Conservation (phyloP, 352 stramenopile species). For the Pilasporangium apinafurcum region DNA sequence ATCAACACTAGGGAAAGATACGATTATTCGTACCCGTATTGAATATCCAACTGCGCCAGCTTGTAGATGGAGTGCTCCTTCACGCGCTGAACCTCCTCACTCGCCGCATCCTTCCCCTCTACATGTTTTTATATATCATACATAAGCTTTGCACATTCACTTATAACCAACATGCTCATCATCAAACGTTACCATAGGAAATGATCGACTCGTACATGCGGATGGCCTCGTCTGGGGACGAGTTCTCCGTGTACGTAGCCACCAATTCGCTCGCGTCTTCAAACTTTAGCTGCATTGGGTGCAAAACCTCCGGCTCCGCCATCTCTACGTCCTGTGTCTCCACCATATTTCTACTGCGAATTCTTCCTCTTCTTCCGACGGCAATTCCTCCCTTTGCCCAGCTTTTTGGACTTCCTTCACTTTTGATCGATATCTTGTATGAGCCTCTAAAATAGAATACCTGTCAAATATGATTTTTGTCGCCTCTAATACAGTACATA, state of each 20-base stretch:
- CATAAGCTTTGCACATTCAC: not conserved
- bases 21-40: conserved; percentile 41
- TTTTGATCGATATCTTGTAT: conserved; percentile 5
- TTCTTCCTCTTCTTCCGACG: not conserved
- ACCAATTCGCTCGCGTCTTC: conserved; percentile 64
- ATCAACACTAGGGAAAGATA: not conserved
- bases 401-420: not conserved
- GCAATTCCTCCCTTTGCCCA: not conserved
- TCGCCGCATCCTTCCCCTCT: conserved; percentile 50
- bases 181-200: conserved; percentile 37
- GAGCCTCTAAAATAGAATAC: not conserved
- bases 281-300: conserved; percentile 71
- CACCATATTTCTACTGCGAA: conserved; percentile 6
- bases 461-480: too few relatives aligned
- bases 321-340: conserved; percentile 64
- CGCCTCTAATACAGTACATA: too few relatives aligned
- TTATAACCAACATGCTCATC: not conserved
- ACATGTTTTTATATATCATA: conserved; percentile 1
- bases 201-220: conserved; percentile 66
- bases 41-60: conserved; percentile 89
- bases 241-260: conserved; percentile 17
- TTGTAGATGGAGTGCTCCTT: conserved; percentile 97
- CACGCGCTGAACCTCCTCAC: conserved; percentile 81
- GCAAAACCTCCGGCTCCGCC: conserved; percentile 50
- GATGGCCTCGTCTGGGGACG: conserved; percentile 45